These are phyloP conservation scores for Cicer yamashitae DNA, from an alignment of 306 rosid genomes.

Conservation along the genomic window DNA sequence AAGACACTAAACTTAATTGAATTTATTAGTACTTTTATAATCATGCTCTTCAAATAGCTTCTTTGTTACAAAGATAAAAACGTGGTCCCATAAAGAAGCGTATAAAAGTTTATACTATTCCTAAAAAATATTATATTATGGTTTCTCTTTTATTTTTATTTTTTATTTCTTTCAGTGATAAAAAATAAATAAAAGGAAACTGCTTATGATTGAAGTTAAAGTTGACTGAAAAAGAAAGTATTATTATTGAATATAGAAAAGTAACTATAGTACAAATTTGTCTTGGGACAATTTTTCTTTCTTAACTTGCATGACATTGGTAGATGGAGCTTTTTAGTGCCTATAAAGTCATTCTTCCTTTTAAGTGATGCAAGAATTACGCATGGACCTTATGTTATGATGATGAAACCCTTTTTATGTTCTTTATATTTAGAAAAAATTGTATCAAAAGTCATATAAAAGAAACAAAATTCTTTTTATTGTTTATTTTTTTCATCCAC, in stretches of 20 bases:
- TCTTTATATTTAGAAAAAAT: background rate
- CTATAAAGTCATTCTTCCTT: constrained; percentile 46
- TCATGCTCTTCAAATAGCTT: constrained; percentile 24
- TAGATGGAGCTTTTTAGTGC: constrained; percentile 43
- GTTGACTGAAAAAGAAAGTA: constrained; percentile 31
- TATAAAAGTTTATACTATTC: background rate
- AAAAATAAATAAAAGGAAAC: background rate
- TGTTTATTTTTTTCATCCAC: background rate
- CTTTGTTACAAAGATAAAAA: background rate
- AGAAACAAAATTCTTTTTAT: no score
- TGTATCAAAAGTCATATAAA: background rate
- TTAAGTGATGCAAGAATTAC: constrained; percentile 26
- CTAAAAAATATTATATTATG: no score
- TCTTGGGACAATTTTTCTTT: constrained; percentile 34
- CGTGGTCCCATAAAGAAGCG: constrained; percentile 44
- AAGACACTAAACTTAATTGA: constrained; percentile 32
- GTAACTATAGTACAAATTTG: constrained; percentile 32
- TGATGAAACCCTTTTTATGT: constrained; percentile 12
- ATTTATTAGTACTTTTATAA: constrained; percentile 16
- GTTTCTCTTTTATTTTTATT: background rate
- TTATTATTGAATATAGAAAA: constrained; percentile 24
- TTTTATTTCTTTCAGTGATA: background rate
- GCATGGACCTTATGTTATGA: constrained; percentile 11
- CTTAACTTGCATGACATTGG: constrained; percentile 30
- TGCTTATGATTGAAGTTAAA: constrained; percentile 35